Base-by-base conservation (phyloP, 768 basidiomycete species). In the Piloderma croceum region DNA sequence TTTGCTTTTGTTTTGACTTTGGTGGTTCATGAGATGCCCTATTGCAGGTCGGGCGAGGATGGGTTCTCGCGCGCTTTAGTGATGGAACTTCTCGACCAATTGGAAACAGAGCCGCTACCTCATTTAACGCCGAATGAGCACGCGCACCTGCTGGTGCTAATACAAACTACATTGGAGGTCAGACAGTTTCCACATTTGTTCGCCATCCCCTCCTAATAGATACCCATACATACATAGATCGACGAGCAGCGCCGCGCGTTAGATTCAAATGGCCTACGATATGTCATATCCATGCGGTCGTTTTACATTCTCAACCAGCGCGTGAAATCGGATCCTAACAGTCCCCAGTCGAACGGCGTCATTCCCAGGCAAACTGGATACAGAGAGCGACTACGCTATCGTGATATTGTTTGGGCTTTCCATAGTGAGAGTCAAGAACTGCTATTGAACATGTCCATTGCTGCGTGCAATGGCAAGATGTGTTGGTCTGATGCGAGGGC, bases 331-430 rank as follows among this genome's bases (percentile, higher is more conserved):
- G 12, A 53, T 3, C 67, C 70, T 2, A 69, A 63, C 34, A 71
- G 73, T 33, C 74, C 75, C 24, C 56, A 60, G 18, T 73, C 73
- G 6, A 66, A 60, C 2, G 68, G 58, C 24, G 48, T 59, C 2
- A 56, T 67, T 11, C 67, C 67, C n/a, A 64, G 65, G 24, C 64
- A 63, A 46, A 72, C 76, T 29, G 79, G 73, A 21, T 71, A 77
- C 50, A 68, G 89, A 51, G 79, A 83, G 53, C 75, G 90, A n/a
- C 70, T 94, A 34, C 79, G 89, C 17, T 92, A 86, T 60, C 79
- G 96, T 24, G 94, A 99, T 59, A 90, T 97, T 68, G 73, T 97
- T 20, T 99, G 94, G 93, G 94, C 93, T 0, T 93, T 85, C 57
- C 87, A 96, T 51, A 96, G 92, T 54, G 91, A 96, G 61, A 89